Base-by-base conservation (phyloP, 352 stramenopile genomes). In the Thalassiosira exigua region DNA sequence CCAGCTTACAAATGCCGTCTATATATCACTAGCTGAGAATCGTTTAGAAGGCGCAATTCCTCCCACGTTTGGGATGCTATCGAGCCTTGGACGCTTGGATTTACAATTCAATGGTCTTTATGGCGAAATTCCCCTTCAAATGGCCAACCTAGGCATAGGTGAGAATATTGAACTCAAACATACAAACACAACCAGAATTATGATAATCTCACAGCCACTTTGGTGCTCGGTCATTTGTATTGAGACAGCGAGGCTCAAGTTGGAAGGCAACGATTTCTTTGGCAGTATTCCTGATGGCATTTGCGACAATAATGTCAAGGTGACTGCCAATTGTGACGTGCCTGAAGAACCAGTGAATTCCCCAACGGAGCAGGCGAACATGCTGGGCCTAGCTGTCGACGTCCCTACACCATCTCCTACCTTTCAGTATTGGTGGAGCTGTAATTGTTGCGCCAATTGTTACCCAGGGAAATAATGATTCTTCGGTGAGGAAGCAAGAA, bases 241-340 rank as follows among this genome's bases (percentile, higher is more conserved):
- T n/a, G n/a, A n/a, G n/a, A n/a, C n/a, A 71, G 68, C 12, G 11
- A 51, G 29, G 29, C 41, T 84, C 24, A 75, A 75, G 32, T 48
- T 84, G 12, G 68, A 84, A 65, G 69, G 65, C 11, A 84, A 84
- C 39, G 53, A 59, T 32, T 79, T 84, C 9, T 69, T 56, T 51
- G 75, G 75, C 19, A 56, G 79, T 33, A 75, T 84, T 17, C 75
- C 75, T 11, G 41, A 68, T 1, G 54, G 33, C 4, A 22, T 84
- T 21, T 84, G 75, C 32, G 3, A 76, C 14, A 79, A 27, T 17
- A 44, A 79, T 9, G 3, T 77, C n/a, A 77, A 69, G 29, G 22
- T 83, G 4, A 79, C 75, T 22, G 75, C 33, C 3, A 71, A 62
- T 54, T 83, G 75, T 48, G 58, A 42, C 56, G 27, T 36, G 48